phyloP scores from a whole-genome alignment of 345 rosid species.

The Cardiospermum halicacabum region DNA sequence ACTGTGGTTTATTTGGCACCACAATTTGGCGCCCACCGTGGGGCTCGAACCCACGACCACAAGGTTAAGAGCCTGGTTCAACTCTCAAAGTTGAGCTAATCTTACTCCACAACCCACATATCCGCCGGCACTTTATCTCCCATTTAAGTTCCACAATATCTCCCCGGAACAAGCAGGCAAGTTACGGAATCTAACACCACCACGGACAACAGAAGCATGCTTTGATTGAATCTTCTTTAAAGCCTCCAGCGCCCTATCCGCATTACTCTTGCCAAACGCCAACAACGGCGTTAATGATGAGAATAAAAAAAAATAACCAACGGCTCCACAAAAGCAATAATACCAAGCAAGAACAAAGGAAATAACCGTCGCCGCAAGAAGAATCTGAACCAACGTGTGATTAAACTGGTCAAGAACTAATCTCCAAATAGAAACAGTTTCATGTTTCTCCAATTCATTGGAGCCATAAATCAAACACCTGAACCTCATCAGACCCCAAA shows the following conservation, averaged over 20 bases:
- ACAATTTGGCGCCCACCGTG: no score
- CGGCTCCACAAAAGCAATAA: conserved; percentile 69
- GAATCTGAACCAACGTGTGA: conserved; percentile 55
- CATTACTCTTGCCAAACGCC: conserved; percentile 75
- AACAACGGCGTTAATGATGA: conserved; percentile 58
- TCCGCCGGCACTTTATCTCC: conserved; percentile 79
- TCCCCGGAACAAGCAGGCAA: conserved; percentile 49
- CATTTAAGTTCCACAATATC: conserved; percentile 57
- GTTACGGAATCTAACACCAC: conserved; percentile 31
- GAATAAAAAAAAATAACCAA: conserved; percentile 62
- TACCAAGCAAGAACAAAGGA: conserved; percentile 63
- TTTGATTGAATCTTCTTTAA: conserved; percentile 67
- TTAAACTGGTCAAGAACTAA: conserved; percentile 56
- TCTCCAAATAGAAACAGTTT: conserved; percentile 45
- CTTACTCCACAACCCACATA: conserved; percentile 50
- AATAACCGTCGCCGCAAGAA: conserved; percentile 48
- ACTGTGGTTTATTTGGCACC: no score
- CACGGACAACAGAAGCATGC: conserved; percentile 53
- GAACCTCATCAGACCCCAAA: conserved; percentile 30
- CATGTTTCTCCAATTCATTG: conserved; percentile 60
- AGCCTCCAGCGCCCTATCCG: conserved; percentile 71
- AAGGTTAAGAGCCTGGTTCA: conserved; percentile 66
- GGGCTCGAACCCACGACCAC: conserved; percentile 69
- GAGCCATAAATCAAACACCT: conserved; percentile 41
- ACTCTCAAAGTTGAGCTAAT: conserved; percentile 56